Evolutionary conservation across 1,284 basidiomycete genomes (phyloP), one percentile per base, ranked within the genome.

Genomic region (Cerioporus squamosus): DNA sequence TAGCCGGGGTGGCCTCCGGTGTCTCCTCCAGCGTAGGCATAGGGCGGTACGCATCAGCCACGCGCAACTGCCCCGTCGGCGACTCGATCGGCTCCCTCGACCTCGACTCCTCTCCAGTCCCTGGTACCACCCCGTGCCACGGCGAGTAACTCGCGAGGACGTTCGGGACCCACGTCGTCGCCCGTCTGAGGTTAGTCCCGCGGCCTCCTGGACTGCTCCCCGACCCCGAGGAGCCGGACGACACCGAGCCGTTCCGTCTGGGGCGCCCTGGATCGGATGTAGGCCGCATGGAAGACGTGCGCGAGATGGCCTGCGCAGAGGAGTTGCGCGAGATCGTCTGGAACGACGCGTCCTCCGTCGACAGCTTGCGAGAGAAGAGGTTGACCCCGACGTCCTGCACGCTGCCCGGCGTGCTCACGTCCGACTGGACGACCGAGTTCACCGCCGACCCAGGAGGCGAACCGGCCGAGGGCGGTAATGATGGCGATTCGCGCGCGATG

Each of bases 71-170:
- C 9, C 59, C 56, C 12, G 56, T 39, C 4, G 62, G 62, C 20
- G 62, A 63, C 47, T 53, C 53, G n/a, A 38, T 38, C 12, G 15
- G 33, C 18, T 15, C 38, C 44, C 49, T 36, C 45, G 1, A 20
- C 26, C 36, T 17, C n/a, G n/a, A n/a, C 39, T n/a, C 42, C 55
- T 24, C 10, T 20, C 17, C 26, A 15, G 31, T 22, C 22, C 5
- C 47, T 31, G 26, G 23, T 40, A 63, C 51, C n/a, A 63, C 48
- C 18, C 53, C 57, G 40, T 54, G 57, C 62, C 62, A 63, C 18
- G 59, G 62, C 23, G 62, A 63, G 50, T 63, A 63, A 44, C 53
- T 59, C 47, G 59, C 62, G 39, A 60, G 54, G 24, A 63, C 56
- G 51, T 63, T 56, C 44, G 62, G 62, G 7, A 57, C 40, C 62